Evolutionary conservation across 495 filamentous ascomycete species (phyloP), one percentile per base, ranked within the genome.

Genomic region (Penicillium canariense): DNA sequence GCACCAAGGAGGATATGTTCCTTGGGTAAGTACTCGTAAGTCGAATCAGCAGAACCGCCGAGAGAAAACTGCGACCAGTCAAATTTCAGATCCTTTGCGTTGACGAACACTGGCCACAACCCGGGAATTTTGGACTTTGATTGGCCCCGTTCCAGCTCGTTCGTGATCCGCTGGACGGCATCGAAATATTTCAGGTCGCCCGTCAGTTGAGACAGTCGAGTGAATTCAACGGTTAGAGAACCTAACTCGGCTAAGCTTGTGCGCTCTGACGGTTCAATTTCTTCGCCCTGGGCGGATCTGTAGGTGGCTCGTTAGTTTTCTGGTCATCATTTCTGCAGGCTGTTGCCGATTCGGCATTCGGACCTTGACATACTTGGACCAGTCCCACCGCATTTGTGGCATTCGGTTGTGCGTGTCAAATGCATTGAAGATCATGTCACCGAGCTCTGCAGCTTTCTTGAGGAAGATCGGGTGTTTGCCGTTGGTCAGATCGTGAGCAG

Each of bases 21-120:
- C 65, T 98, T 99, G n/a, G 96, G 88, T 39, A 99, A 83, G 69
- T 99, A 99, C 66, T 99, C 94, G 67, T 97, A 97, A 0, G 89
- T 81, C 5, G 90, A 96, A 67, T 99, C 94, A 40, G 92, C 88
- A 76, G 87, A 87, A 47, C 88, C 91, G 25, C 94, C 94, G 51
- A 97, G 84, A 0, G 84, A 87, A 61, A 86, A 97, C 34, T 76
- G 72, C n/a, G 71, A 68, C 26, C 70, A 61, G 12, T 63, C 66
- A 46, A 85, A 83, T 22, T 64, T 62, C 28, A 75, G 55, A 1
- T 61, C 55, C 34, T 74, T 59, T 25, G 88, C 87, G 68, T 97
- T 85, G 15, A 97, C 72, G 50, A 79, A 74, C 39, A 85, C 77
- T 0, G 94, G 94, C 80, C 93, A 99, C 61, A 97, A 74, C 1